These are phyloP conservation scores for Aspergillus novofumigatus DNA, from an alignment of 2,329 filamentous ascomycete genomes.

Conservation along the genomic window DNA sequence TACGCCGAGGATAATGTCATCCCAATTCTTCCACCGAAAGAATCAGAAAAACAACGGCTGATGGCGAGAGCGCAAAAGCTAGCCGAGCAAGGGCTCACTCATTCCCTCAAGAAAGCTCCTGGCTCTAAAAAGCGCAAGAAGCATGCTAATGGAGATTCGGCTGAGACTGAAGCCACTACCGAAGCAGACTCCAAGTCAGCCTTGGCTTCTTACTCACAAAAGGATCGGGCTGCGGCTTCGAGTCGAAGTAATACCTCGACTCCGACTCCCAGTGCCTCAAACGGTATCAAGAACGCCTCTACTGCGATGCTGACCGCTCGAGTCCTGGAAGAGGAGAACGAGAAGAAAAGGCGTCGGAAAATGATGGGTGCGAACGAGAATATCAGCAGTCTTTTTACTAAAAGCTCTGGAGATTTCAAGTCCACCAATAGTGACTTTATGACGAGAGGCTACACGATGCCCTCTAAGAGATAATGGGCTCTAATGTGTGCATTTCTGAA, in stretches of 20 bases:
- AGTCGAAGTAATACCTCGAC: slow-evolving; percentile 31
- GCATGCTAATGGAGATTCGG: slow-evolving; percentile 44
- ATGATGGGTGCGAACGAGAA: slow-evolving; percentile 59
- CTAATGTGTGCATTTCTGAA: slow-evolving; percentile 6
- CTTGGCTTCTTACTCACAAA: neutral
- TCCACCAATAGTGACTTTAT: slow-evolving; percentile 52
- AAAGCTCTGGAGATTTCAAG: slow-evolving; percentile 38
- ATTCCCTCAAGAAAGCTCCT: slow-evolving; percentile 77
- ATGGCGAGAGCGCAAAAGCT: slow-evolving; percentile 65
- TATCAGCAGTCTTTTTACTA: slow-evolving; percentile 52
- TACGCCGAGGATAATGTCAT: slow-evolving; percentile 75
- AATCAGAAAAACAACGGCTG: slow-evolving; percentile 66
- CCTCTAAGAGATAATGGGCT: slow-evolving; percentile 36
- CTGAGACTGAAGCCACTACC: slow-evolving; percentile 32
- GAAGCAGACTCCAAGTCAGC: slow-evolving; percentile 30
- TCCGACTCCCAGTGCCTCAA: slow-evolving; percentile 29
- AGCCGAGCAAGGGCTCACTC: slow-evolving; percentile 67
- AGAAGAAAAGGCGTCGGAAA: slow-evolving; percentile 73
- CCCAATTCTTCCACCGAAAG: slow-evolving; percentile 69
- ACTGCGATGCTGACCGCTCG: slow-evolving; percentile 82
- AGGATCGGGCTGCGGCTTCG: slow-evolving; percentile 11
- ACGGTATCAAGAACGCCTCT: slow-evolving; percentile 79
- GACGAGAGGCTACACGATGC: slow-evolving; percentile 55
- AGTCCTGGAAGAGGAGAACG: slow-evolving; percentile 82
- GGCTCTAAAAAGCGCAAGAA: slow-evolving; percentile 72